phyloP scores from a whole-genome alignment of 371 early-diverging fungal genomes.

The Circinella umbellata region DNA sequence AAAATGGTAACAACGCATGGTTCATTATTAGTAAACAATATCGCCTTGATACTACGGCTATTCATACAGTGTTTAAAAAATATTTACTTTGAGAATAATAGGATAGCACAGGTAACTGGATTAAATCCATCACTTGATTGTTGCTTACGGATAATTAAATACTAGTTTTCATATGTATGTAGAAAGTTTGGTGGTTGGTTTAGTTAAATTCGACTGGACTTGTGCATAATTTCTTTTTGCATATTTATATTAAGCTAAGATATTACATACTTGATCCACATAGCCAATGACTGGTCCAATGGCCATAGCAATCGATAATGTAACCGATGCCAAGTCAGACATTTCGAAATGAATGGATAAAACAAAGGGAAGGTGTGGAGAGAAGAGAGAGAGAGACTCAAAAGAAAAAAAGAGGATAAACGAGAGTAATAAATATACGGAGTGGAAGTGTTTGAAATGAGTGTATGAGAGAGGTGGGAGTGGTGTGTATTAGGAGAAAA shows the following conservation, averaged over 20 bases:
- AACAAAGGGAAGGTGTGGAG: not conserved
- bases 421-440: constrained; percentile 2
- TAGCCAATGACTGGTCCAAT: constrained; percentile 31
- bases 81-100: constrained; percentile 32
- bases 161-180: constrained; percentile 20
- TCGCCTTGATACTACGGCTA: too few species aligned
- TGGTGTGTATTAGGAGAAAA: too few species aligned
- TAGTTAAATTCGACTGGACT: too few species aligned
- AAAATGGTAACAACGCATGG: not conserved
- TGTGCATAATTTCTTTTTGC: not conserved
- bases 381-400: constrained; percentile 6
- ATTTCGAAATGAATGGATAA: constrained; percentile 9
- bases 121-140: constrained; percentile 35
- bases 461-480: not conserved
- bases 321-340: constrained; percentile 14
- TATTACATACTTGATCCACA: constrained; percentile 27
- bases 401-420: not conserved
- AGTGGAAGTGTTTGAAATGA: not conserved
- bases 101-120: constrained; percentile 32
- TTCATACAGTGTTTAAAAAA: not conserved
- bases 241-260: too few species aligned
- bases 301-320: constrained; percentile 27
- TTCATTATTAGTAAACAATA: too few species aligned
- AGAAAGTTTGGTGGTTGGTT: too few species aligned
- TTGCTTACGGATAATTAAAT: constrained; percentile 25